Conservation (phyloP, 2,329 filamentous ascomycete species). For the Septoria linicola region DNA sequence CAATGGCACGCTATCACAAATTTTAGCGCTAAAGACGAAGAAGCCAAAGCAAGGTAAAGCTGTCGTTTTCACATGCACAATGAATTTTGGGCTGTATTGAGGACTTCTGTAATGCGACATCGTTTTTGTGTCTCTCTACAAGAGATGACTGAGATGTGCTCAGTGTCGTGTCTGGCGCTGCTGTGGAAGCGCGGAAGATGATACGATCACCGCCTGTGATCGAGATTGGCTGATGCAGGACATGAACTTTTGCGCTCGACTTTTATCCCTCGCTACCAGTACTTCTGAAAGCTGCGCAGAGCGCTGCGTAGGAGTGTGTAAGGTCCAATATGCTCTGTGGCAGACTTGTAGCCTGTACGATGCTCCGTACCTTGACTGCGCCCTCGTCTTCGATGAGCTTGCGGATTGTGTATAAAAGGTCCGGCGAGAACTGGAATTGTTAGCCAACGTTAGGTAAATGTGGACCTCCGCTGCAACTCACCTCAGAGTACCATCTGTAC, state of each 20-base stretch:
- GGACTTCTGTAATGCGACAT: no score
- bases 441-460: not conserved
- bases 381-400: conserved; percentile 96
- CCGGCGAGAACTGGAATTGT: conserved; percentile 73
- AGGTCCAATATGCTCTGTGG: conserved; percentile 91
- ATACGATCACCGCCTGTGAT: no score
- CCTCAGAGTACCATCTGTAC: conserved; percentile 98
- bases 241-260: not conserved
- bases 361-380: conserved; percentile 93
- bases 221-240: no score
- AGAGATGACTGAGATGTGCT: no score
- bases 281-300: conserved; percentile 93
- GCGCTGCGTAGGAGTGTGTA: conserved; percentile 91
- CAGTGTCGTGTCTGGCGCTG: no score
- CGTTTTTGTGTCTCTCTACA: no score
- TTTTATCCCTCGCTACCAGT: conserved; percentile 73
- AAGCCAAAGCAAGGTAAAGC: no score
- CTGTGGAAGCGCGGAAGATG: no score
- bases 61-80: no score
- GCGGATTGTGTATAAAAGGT: conserved; percentile 81
- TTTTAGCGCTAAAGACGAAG: no score
- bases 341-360: conserved; percentile 92
- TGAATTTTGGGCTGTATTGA: no score
- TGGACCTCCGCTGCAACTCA: conserved; percentile 39
- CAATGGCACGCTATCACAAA: no score